Base-by-base conservation (phyloP, 345 rosid genomes). In the Gossypium stocksii region DNA sequence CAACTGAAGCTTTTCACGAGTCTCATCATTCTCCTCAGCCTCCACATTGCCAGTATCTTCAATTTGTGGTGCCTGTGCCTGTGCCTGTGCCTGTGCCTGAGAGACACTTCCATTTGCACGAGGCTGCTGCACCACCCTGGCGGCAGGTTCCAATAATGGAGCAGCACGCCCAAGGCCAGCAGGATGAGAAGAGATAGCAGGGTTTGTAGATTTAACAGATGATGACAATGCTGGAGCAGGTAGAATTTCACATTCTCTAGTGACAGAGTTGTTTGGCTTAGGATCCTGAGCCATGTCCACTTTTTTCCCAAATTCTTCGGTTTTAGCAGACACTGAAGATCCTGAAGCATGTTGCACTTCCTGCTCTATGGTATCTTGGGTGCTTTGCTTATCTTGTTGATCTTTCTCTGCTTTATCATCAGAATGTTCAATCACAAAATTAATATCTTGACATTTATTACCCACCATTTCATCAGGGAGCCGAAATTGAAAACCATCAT, bases 1-100 rank as follows among this genome's bases (percentile, higher is more conserved):
- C 95, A 96, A 90, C 86, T 96, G 99, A 44, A 96, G 97, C 82
- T 90, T 87, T 80, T 96, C 98, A 38, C 99, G 97, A 64, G 98
- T 96, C 84, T 93, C 99, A 59, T 93, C 97, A 70, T 69, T 86
- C 82, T 93, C 99, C 74, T 91, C 97, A 1, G 85, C 74, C 80
- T 90, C 99, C 56, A 84, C 86, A 73, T 82, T 85, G 38, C 88
- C 70, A 75, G 90, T 73, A 10, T 91, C 97, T 75, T 90, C 99
- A n/a, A 88, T 80, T 72, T 91, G 97, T 71, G 88, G 97, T 27
- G 89, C 61, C 72, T 89, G 97, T 27, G 89, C 61, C 72, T 82
- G 97, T 12, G 75, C 56, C 52, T 80, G 88, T 34, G 89, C 61
- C 72, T 82, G 97, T 12, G 75, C 57, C 52, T 80, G 87, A 66